phyloP scores from a whole-genome alignment of 495 filamentous ascomycete genomes.

The Aspergillus nanangensis region DNA sequence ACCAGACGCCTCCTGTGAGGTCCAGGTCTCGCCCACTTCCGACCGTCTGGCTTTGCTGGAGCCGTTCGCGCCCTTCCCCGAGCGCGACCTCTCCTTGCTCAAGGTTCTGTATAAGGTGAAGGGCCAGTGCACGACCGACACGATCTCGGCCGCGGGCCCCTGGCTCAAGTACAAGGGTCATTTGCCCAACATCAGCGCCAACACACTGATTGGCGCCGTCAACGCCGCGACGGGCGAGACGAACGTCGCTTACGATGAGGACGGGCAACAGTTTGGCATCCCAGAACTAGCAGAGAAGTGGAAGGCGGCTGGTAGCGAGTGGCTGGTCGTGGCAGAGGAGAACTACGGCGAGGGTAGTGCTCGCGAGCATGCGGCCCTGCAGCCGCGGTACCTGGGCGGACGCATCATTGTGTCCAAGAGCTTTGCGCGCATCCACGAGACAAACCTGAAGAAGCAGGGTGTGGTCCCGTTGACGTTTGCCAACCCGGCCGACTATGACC shows the following conservation, averaged over 20 bases:
- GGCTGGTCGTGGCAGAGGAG: slow-evolving; percentile 93
- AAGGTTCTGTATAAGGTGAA: slow-evolving; percentile 87
- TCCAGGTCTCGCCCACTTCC: slow-evolving; percentile 79
- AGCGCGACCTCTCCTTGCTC: slow-evolving; percentile 60
- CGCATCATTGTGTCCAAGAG: slow-evolving; percentile 83
- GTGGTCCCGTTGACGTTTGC: slow-evolving; percentile 89
- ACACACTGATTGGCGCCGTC: slow-evolving; percentile 91
- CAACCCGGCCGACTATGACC: slow-evolving; percentile 82
- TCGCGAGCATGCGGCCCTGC: slow-evolving; percentile 93
- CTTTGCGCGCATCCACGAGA: slow-evolving; percentile 97
- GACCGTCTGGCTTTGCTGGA: slow-evolving; percentile 86
- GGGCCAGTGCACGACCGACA: slow-evolving; percentile 97
- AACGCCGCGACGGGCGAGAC: slow-evolving; percentile 90
- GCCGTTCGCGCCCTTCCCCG: slow-evolving; percentile 83
- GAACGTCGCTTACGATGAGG: slow-evolving; percentile 82
- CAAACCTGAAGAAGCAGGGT: slow-evolving; percentile 98
- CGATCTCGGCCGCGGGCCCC: slow-evolving; percentile 93
- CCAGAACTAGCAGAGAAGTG: slow-evolving; percentile 82
- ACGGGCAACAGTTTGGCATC: slow-evolving; percentile 60
- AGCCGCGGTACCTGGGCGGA: slow-evolving; percentile 89
- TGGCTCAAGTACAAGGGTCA: slow-evolving; percentile 99
- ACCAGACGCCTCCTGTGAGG: slow-evolving; percentile 51
- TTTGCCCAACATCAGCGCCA: slow-evolving; percentile 92
- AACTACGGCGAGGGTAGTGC: slow-evolving; percentile 98
- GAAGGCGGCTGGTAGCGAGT: slow-evolving; percentile 62